phyloP scores from a whole-genome alignment of 1,284 basidiomycete species.

The Heterobasidion occidentale region DNA sequence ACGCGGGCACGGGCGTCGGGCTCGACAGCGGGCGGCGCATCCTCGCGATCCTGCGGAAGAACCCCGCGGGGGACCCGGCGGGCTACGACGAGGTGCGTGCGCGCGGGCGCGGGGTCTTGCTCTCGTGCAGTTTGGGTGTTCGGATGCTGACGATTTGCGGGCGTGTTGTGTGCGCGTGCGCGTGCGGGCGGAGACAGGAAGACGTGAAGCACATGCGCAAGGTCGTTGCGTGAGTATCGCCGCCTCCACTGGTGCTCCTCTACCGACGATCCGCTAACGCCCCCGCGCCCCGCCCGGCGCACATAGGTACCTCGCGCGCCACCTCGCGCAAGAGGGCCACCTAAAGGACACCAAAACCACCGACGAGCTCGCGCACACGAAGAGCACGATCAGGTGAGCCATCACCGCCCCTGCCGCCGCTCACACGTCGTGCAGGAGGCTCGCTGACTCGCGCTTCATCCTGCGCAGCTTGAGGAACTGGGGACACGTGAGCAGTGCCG shows the following conservation, averaged over 20 bases:
- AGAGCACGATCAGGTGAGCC: constrained; percentile 27
- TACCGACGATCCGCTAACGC: too few species aligned
- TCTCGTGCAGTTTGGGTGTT: too few species aligned
- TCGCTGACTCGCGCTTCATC: neutral
- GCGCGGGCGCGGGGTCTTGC: neutral
- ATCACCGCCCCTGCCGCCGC: neutral
- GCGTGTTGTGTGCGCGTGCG: too few species aligned
- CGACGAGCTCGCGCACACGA: constrained; percentile 25
- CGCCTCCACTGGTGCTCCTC: too few species aligned
- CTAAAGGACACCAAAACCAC: constrained; percentile 27
- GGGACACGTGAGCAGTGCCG: constrained; percentile 22
- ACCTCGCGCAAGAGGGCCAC: constrained; percentile 26
- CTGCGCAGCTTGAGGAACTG: constrained; percentile 24
- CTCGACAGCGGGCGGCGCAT: constrained; percentile 28
- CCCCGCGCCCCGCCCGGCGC: too few species aligned
- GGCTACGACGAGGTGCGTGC: constrained; percentile 22
- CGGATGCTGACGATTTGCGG: neutral
- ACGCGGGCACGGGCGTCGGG: constrained; percentile 27
- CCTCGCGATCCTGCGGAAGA: constrained; percentile 26
- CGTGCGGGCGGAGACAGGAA: constrained; percentile 12
- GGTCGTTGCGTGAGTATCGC: constrained; percentile 22
- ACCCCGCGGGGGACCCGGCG: constrained; percentile 23
- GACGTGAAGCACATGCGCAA: constrained; percentile 29
- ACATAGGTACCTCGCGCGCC: constrained; percentile 22
- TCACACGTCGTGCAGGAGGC: neutral